Base-by-base conservation (phyloP, 2,329 filamentous ascomycete species). In the Talaromyces albobiverticillius region DNA sequence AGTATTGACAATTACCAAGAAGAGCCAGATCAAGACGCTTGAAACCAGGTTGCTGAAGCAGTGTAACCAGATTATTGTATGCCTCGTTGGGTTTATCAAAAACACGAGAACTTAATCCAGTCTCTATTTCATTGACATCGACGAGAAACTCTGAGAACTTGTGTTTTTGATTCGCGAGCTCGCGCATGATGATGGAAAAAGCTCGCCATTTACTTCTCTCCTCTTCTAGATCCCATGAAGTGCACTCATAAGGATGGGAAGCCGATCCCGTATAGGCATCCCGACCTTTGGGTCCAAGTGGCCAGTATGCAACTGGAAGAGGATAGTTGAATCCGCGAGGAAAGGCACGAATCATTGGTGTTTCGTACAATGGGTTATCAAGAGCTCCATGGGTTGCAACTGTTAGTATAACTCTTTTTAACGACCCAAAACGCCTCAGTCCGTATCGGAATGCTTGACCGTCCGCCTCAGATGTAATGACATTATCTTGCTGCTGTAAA, bases 301-400 rank as follows among this genome's bases (percentile, higher is more conserved):
- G 71, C 10, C 67, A 64, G 11, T 62, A 65, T 1, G 71, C 32
- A 36, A 13, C 11, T n/a, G 13, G 32, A 9, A 72, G 59, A 1
- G 69, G 68, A 53, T 76, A 75, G 22, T 69, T 69, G 42, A 78
- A 73, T 3, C 71, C 70, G 1, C 55, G 45, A 0, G 73, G 73
- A 10, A 77, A 68, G 4, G 66, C 64, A 6, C 73, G 71, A 23
- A 75, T 71, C 60, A 72, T 72, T 1, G 75, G 75, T 0, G 75
- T 77, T 22, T 71, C 56, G 50, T 77, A 77, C 0, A 67, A 54
- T 0, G 74, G 75, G 1, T 53, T 48, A 16, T 68, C 66, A 0
- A 68, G 55, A 41, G 62, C 59, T 0, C 71, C 71, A 56, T 77
- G 74, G 1, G 71, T 62, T 1, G 72, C 71, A 4, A 68, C 69